Evolutionary conservation across 306 rosid genomes (phyloP).

Genomic region (Vicia faba): DNA sequence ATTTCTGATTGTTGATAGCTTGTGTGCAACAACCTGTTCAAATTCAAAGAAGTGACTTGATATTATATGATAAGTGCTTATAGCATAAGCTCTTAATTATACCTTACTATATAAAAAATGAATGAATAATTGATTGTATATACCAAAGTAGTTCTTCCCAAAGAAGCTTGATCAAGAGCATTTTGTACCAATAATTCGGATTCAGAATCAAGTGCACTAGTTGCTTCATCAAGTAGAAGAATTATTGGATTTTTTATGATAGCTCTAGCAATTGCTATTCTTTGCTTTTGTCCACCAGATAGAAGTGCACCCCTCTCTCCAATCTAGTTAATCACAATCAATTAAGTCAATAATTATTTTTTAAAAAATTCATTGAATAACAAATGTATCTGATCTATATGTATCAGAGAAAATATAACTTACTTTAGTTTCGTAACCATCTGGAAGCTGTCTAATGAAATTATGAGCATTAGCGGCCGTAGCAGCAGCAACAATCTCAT

Average conservation of each 20-base stretch:
- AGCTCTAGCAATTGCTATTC: conserved; percentile 95
- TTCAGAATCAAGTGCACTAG: conserved; percentile 96
- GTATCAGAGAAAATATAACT: neutral
- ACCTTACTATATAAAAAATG: too few relatives aligned
- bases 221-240: conserved; percentile 96
- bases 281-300: conserved; percentile 95
- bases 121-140: neutral
- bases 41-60: neutral
- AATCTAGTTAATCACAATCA: conserved; percentile 46
- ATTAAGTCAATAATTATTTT: neutral
- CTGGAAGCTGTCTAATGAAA: conserved; percentile 88
- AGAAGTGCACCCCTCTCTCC: conserved; percentile 90
- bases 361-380: too few relatives aligned
- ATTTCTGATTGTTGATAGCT: conserved; percentile 85
- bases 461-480: conserved; percentile 90
- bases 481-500: conserved; percentile 79
- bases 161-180: conserved; percentile 96
- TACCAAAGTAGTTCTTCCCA: conserved; percentile 97
- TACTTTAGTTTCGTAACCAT: conserved; percentile 94
- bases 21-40: conserved; percentile 92
- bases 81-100: neutral
- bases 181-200: conserved; percentile 83
- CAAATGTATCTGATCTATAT: too few relatives aligned
- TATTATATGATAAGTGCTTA: too few relatives aligned
- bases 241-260: conserved; percentile 82